A percentile compares a stretch with the other conserved stretches of the same genome.
Evolutionary conservation across 768 basidiomycete species (phyloP).

Genomic region (Boletus patriciae): DNA sequence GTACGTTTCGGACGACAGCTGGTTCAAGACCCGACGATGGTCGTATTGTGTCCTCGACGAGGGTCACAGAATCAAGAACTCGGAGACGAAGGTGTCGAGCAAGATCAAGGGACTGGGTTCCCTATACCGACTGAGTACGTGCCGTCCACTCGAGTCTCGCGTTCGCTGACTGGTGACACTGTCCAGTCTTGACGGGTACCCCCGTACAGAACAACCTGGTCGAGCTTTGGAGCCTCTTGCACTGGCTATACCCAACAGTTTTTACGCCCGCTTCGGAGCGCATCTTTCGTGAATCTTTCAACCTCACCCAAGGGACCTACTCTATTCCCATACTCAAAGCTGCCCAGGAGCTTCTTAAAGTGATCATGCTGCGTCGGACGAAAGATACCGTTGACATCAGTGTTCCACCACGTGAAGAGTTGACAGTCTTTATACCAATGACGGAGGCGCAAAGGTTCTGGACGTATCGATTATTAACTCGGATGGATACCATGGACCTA

Average conservation of each 20-base stretch:
- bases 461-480: slow-evolving; percentile 56
- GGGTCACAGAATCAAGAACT: slow-evolving; percentile 73
- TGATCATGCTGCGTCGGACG: slow-evolving; percentile 61
- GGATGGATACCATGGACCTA: slow-evolving; percentile 50
- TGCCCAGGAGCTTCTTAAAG: slow-evolving; percentile 47
- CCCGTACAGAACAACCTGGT: slow-evolving; percentile 68
- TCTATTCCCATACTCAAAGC: slow-evolving; percentile 47
- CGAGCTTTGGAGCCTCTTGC: slow-evolving; percentile 57
- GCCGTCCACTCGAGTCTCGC: not conserved
- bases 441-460: slow-evolving; percentile 63
- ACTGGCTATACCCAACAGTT: slow-evolving; percentile 54
- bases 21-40: slow-evolving; percentile 63
- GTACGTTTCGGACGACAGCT: slow-evolving; percentile 54
- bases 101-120: slow-evolving; percentile 58
- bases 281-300: slow-evolving; percentile 52
- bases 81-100: slow-evolving; percentile 51
- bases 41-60: slow-evolving; percentile 62
- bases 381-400: slow-evolving; percentile 49
- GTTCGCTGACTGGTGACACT: not conserved
- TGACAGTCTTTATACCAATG: slow-evolving; percentile 56
- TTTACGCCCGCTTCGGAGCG: slow-evolving; percentile 50
- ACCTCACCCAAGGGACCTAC: slow-evolving; percentile 54
- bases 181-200: slow-evolving; percentile 65
- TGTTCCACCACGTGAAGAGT: slow-evolving; percentile 59
- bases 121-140: slow-evolving; percentile 54